These are phyloP conservation scores for Arxiozyma heterogenica DNA, from an alignment of 1,139 yeast species.

Conservation along the genomic window DNA sequence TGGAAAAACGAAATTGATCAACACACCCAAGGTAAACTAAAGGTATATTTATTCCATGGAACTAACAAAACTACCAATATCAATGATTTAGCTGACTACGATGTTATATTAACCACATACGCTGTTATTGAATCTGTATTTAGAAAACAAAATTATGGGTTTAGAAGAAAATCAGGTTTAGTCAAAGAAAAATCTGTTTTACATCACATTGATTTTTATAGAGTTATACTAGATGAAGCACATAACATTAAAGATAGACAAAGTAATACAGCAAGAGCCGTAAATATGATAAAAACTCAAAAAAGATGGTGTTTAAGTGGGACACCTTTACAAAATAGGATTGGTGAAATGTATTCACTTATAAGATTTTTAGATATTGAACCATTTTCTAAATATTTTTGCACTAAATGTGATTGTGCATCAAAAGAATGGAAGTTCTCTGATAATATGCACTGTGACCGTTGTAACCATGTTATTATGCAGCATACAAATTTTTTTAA, in stretches of 20 bases:
- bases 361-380: conserved; percentile 72
- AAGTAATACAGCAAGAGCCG: conserved; percentile 88
- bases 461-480: conserved; percentile 89
- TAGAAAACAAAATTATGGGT: conserved; percentile 77
- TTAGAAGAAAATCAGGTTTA: conserved; percentile 57
- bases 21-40: conserved; percentile 65
- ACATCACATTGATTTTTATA: conserved; percentile 67
- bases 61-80: conserved; percentile 55
- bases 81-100: conserved; percentile 53
- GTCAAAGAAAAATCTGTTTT: conserved; percentile 70
- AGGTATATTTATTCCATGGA: conserved; percentile 74
- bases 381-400: conserved; percentile 83
- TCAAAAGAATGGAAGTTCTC: conserved; percentile 76
- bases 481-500: conserved; percentile 90
- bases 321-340: conserved; percentile 90
- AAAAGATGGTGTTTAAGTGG: conserved; percentile 91
- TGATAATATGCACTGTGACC: conserved; percentile 74
- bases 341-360: conserved; percentile 90
- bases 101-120: conserved; percentile 83
- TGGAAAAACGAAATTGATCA: conserved; percentile 90
- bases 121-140: conserved; percentile 82
- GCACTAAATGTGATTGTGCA: conserved; percentile 81
- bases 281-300: conserved; percentile 57
- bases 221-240: conserved; percentile 94
- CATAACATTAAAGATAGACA: conserved; percentile 94